Evolutionary conservation across 257 asterid species (phyloP).

Genomic region (Petrea volubilis): DNA sequence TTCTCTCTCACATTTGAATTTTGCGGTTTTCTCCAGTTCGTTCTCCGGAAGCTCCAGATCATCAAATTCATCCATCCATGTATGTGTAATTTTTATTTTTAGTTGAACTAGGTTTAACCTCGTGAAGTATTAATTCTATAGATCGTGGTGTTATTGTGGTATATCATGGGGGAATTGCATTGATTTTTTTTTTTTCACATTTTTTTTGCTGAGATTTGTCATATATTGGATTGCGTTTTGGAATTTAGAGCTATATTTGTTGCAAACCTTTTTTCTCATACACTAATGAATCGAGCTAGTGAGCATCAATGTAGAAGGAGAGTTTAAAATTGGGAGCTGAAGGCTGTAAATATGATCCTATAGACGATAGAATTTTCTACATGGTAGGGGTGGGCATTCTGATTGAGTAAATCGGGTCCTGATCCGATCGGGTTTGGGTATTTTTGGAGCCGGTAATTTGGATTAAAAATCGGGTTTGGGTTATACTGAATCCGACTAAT

Average conservation of each 20-base stretch:
- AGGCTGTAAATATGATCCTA: neutral
- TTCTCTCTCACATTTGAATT: neutral
- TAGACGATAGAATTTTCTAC: too few species aligned
- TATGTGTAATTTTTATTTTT: neutral
- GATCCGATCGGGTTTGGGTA: too few species aligned
- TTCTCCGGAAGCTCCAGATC: neutral
- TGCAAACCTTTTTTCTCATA: neutral
- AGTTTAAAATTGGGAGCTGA: neutral
- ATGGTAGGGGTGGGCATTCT: too few species aligned
- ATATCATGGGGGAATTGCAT: too few species aligned
- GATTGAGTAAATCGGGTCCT: too few species aligned
- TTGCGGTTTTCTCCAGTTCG: neutral
- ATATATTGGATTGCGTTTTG: too few species aligned
- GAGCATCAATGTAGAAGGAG: neutral
- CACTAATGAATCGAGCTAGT: neutral
- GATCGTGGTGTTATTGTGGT: neutral
- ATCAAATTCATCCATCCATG: slow-evolving; percentile 19
- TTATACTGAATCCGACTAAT: too few species aligned
- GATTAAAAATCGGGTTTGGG: too few species aligned
- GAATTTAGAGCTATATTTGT: too few species aligned
- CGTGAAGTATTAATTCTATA: neutral
- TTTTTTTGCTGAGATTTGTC: too few species aligned
- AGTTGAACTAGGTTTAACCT: neutral
- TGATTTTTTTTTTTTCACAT: too few species aligned
- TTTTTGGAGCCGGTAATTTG: too few species aligned